A percentile compares a stretch with the other conserved stretches of the same genome.
Conservation (phyloP, 768 basidiomycete genomes). For the Roridomyces roridus region DNA sequence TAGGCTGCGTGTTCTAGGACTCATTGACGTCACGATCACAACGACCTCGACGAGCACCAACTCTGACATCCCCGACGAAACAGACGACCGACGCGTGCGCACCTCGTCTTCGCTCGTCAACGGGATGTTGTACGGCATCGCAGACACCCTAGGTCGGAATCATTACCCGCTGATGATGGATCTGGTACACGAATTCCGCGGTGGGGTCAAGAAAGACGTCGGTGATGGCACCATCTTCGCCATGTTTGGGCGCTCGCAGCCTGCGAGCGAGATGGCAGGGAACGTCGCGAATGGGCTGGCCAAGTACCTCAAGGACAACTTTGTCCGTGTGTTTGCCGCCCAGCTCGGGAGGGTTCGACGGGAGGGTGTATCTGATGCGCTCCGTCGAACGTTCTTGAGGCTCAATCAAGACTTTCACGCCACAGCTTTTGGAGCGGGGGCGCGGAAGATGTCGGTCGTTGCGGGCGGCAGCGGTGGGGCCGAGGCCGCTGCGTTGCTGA, state of each 20-base stretch:
- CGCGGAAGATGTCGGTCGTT: slow-evolving; percentile 69
- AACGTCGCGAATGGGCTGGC: slow-evolving; percentile 73
- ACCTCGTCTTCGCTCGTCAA: slow-evolving; percentile 90
- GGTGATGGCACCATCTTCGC: slow-evolving; percentile 81
- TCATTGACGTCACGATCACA: slow-evolving; percentile 94
- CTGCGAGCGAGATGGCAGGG: slow-evolving; percentile 45
- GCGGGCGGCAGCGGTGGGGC: slow-evolving; percentile 48
- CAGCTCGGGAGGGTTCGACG: slow-evolving; percentile 61
- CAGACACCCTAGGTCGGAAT: slow-evolving; percentile 84
- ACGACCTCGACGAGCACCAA: slow-evolving; percentile 57
- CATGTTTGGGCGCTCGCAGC: slow-evolving; percentile 87
- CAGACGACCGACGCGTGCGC: slow-evolving; percentile 87
- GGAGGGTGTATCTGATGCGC: slow-evolving; percentile 74
- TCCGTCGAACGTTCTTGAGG: slow-evolving; percentile 86
- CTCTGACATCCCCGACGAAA: slow-evolving; percentile 80
- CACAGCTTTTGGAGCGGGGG: slow-evolving; percentile 53
- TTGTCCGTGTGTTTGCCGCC: slow-evolving; percentile 63
- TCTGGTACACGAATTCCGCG: slow-evolving; percentile 87
- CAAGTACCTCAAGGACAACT: slow-evolving; percentile 86
- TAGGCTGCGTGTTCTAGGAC: slow-evolving; percentile 87
- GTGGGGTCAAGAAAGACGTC: slow-evolving; percentile 67
- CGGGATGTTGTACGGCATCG: slow-evolving; percentile 95
- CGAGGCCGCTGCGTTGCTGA: slow-evolving; percentile 38
- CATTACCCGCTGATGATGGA: slow-evolving; percentile 90
- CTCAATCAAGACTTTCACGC: slow-evolving; percentile 86